Conservation (phyloP, 768 basidiomycete species). For the Leccinellum albellum region DNA sequence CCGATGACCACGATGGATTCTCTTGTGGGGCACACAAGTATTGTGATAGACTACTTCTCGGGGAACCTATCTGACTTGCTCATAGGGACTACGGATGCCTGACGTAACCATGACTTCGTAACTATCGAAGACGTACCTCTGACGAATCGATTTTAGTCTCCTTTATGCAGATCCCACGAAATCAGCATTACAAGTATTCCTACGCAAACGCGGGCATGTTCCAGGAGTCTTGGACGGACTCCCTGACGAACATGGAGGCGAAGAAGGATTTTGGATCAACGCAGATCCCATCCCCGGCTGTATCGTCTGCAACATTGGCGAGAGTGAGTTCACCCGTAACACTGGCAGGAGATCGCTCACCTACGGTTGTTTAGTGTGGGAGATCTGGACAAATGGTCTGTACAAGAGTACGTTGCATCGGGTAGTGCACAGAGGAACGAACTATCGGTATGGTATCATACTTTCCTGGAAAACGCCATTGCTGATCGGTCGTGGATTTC, state of each 20-base stretch:
- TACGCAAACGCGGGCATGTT: slow-evolving; percentile 40
- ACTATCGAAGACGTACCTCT: neutral
- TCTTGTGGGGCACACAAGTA: slow-evolving; percentile 92
- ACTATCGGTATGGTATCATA: slow-evolving; percentile 46
- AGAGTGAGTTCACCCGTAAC: slow-evolving; percentile 52
- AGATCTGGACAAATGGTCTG: slow-evolving; percentile 84
- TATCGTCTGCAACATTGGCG: slow-evolving; percentile 88
- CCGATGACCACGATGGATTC: slow-evolving; percentile 72
- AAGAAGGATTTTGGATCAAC: slow-evolving; percentile 72
- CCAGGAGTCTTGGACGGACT: slow-evolving; percentile 32
- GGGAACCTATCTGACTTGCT: slow-evolving; percentile 3
- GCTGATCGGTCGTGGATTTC: slow-evolving; percentile 1
- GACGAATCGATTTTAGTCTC: slow-evolving; percentile 49
- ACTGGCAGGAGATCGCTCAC: neutral
- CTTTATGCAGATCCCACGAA: slow-evolving; percentile 80
- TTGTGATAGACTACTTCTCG: neutral
- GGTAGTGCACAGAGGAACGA: slow-evolving; percentile 72
- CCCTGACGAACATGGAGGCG: slow-evolving; percentile 49
- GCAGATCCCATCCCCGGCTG: slow-evolving; percentile 82
- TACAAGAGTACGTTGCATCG: slow-evolving; percentile 89
- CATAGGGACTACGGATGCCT: slow-evolving; percentile 85
- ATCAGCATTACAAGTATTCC: slow-evolving; percentile 79
- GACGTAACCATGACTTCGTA: slow-evolving; percentile 48
- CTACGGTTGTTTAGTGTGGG: slow-evolving; percentile 65
- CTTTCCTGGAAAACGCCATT: neutral